Base-by-base conservation (phyloP, 495 filamentous ascomycete species). In the Aspergillus sclerotioniger region DNA sequence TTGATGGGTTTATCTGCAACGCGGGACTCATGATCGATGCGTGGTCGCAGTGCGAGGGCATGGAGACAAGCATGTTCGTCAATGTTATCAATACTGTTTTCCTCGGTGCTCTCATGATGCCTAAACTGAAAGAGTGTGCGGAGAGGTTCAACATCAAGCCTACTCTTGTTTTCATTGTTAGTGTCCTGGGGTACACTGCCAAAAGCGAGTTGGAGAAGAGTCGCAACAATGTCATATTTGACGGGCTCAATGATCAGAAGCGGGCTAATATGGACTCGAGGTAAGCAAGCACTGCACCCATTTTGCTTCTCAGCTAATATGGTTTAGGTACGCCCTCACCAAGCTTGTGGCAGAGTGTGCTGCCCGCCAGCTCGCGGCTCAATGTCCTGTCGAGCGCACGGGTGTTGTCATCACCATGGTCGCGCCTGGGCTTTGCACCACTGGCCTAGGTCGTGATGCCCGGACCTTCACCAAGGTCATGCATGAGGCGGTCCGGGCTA, bases 1-100 rank as follows among this genome's bases (percentile, higher is more conserved):
- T 78, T 8, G 75, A 78, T 48, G 64, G 54, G 3, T 16, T 76
- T 0, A 41, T 78, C 8, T 62, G 62, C 15, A 78, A 78, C 58
- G 75, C 73, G 1, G 73, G 72, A 0, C 52, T 74, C 28, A 57
- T 62, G 1, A 63, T 59, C 0, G 20, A 9, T 45, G 39, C 6
- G 2, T 73, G 62, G 43, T 29, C 41, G 33, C n/a, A 64, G 1
- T 52, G 50, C 1, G 71, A 78, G 33, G 75, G 67, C 7, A 66
- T 67, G 19, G 79, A 78, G 60, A 61, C 41, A 1, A 76, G 61
- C 6, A 62, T 80, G n/a, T 73, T 70, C 0, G 67, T 75, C 33
- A 82, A 82, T 44, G 71, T 81, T 0, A 62, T 80, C n/a, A 62
- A 57, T 51, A 79, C 73, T 0, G 66, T 76, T 2, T 56, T 83